These are phyloP conservation scores for Penicillium sp. DNA, from an alignment of 2,329 filamentous ascomycete species.

Conservation along the genomic window DNA sequence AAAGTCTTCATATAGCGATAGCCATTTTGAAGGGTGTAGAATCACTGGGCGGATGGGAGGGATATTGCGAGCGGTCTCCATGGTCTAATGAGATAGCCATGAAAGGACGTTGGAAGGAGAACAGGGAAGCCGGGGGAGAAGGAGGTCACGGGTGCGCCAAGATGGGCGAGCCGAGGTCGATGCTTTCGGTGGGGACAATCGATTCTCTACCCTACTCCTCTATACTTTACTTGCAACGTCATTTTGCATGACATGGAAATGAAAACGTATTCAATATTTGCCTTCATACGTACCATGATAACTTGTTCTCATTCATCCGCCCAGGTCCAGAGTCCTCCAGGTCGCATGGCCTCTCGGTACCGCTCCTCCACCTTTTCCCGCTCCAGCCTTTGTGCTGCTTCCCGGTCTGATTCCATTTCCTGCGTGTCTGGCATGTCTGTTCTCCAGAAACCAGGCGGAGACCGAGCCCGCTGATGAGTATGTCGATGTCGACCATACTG, in stretches of 20 bases:
- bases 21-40: conserved; percentile 38
- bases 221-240: neutral
- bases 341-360: conserved; percentile 74
- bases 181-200: conserved; percentile 8
- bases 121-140: conserved; percentile 6
- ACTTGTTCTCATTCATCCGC: conserved; percentile 61
- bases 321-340: conserved; percentile 73
- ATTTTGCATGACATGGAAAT: neutral
- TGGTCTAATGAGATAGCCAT: conserved; percentile 16
- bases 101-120: conserved; percentile 1
- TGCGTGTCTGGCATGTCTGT: conserved; percentile 87
- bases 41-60: conserved; percentile 28
- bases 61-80: conserved; percentile 32
- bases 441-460: conserved; percentile 86
- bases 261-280: neutral
- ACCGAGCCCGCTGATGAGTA: conserved; percentile 63
- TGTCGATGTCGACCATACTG: conserved; percentile 73
- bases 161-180: conserved; percentile 26
- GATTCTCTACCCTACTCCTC: neutral
- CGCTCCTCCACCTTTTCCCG: conserved; percentile 64
- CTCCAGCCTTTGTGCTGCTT: conserved; percentile 61
- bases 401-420: conserved; percentile 63
- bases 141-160: conserved; percentile 26
- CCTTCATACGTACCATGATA: neutral
- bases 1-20: conserved; percentile 59